phyloP scores from a whole-genome alignment of 2,329 filamentous ascomycete genomes.

The Pseudopyricularia cyperi region DNA sequence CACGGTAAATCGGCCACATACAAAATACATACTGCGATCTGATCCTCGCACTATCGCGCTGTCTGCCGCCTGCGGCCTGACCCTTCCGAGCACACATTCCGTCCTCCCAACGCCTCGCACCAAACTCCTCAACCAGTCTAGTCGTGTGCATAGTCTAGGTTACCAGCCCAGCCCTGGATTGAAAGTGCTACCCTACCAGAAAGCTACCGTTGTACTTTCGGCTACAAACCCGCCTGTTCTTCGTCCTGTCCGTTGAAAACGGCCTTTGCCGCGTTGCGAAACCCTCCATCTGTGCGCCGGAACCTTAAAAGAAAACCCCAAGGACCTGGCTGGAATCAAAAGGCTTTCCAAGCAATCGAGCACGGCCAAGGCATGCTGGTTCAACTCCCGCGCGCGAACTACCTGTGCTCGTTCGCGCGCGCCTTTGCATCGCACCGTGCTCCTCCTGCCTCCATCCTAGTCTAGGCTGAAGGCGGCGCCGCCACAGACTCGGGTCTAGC shows the following conservation, averaged over 20 bases:
- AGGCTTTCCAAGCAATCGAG: neutral
- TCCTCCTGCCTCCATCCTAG: neutral
- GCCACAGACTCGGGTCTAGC: neutral
- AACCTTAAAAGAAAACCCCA: neutral
- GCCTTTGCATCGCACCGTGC: neutral
- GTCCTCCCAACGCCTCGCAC: too few species aligned
- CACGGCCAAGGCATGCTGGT: neutral
- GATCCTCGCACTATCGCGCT: too few species aligned
- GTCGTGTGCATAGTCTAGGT: too few species aligned
- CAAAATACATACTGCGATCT: too few species aligned
- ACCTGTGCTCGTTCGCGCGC: neutral
- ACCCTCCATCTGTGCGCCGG: neutral
- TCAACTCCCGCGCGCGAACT: neutral
- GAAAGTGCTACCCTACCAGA: neutral
- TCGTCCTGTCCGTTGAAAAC: neutral
- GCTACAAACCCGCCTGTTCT: neutral
- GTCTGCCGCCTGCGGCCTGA: too few species aligned
- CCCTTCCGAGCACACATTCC: too few species aligned
- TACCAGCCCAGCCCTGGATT: neutral
- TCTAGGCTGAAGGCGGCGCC: neutral
- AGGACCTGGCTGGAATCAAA: too few species aligned
- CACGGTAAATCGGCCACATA: too few species aligned
- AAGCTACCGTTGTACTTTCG: neutral
- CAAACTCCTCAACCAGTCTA: too few species aligned
- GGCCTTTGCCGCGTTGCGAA: neutral